Base-by-base conservation (phyloP, 495 filamentous ascomycete species). In the Xylaria venustula region DNA sequence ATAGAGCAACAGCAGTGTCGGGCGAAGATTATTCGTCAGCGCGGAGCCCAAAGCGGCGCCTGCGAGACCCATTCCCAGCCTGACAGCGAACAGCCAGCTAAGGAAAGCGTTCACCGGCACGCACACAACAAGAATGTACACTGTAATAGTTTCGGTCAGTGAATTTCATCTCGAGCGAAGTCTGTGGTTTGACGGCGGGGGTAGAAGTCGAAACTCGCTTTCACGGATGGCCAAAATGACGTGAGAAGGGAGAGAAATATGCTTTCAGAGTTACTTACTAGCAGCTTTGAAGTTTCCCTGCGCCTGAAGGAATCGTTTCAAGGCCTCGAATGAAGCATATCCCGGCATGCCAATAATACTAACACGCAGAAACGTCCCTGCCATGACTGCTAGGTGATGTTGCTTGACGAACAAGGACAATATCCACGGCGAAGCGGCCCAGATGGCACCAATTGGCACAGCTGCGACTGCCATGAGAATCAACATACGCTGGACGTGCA, bases 1-100 rank as follows among this genome's bases (percentile, higher is more conserved):
- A 62, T 85, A 85, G 22, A 76, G 57, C 54, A 81, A 71, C 41
- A 87, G 81, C 12, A 77, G 66, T 11, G 83, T 54, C 0, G 83
- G 81, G 25, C 85, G 75, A 52, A 84, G 73, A 57, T 71, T 81
- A 37, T 85, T 76, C 11, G 80, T 79, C 9, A 84, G 69, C n/a
- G 77, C 77, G 19, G 82, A 79, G 32, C 82, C 81, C 26, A 85
- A 74, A 0, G 84, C 83, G 1, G 82, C 83, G 17, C 84, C 84
- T 45, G 84, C 72, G 69, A 85, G 85, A n/a, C 84, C 84, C 81
- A 75, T 79, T 15, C 71, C 64, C 20, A 85, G 66, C 57, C 73
- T 67, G 85, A 88, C 90, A 41, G 90, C 88, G 58, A 92, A 87
- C 26, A 88, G 71, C 83, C 87, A 92, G 68, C 90, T 89, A 74